phyloP scores from a whole-genome alignment of 805 yeast species.

The Candida verbasci region DNA sequence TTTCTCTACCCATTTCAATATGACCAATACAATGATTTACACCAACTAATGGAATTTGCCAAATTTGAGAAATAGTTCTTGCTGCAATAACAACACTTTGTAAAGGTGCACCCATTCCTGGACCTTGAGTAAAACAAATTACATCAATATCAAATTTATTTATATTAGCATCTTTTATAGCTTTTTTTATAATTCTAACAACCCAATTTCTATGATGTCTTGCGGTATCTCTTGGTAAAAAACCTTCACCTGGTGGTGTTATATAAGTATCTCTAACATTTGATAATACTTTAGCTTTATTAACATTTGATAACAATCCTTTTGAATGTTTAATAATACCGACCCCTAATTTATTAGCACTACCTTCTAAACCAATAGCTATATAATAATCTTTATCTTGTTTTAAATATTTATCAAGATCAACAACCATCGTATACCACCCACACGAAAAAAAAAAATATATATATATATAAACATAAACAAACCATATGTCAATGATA shows the following conservation, averaged over 20 bases:
- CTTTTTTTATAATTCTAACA: conserved; percentile 63
- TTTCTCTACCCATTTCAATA: conserved; percentile 98
- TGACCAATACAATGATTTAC: conserved; percentile 98
- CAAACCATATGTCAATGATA: conserved; percentile 5
- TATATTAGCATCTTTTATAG: conserved; percentile 60
- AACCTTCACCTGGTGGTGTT: conserved; percentile 98
- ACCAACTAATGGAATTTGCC: conserved; percentile 84
- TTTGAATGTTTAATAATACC: conserved; percentile 77
- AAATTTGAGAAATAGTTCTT: conserved; percentile 71
- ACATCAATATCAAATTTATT: conserved; percentile 56
- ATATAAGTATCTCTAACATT: conserved; percentile 92
- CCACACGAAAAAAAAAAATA: conserved; percentile 1
- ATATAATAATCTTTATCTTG: conserved; percentile 49
- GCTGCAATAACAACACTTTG: conserved; percentile 93
- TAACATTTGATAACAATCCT: conserved; percentile 52
- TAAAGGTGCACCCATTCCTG: conserved; percentile 99
- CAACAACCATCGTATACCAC: conserved; percentile 21
- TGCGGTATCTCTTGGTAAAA: conserved; percentile 93
- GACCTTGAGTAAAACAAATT: conserved; percentile 95
- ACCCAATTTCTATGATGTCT: conserved; percentile 96
- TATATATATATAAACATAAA: neutral
- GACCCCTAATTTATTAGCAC: conserved; percentile 94
- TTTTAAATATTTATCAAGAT: conserved; percentile 41
- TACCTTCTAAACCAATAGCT: conserved; percentile 93
- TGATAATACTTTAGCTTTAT: conserved; percentile 73